Percentiles rank a stretch among this genome's conserved stretches.
These are phyloP conservation scores for Phytophthora pluvialis DNA, from an alignment of 352 stramenopile species.

Conservation along the genomic window DNA sequence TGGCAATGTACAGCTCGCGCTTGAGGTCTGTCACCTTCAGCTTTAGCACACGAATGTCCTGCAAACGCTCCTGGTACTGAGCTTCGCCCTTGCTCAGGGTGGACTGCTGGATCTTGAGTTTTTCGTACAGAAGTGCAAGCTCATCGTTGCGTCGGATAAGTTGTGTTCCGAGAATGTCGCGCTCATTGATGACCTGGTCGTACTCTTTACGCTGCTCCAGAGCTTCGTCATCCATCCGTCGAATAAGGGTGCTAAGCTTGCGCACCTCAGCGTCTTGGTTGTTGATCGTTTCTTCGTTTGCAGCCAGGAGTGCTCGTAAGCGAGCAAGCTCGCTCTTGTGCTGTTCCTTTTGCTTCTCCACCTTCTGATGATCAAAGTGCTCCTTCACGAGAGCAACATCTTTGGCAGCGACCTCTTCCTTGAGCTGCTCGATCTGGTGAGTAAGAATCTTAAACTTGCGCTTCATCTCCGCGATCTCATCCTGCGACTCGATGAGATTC, in stretches of 20 bases:
- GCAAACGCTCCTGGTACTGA: slow-evolving; percentile 93
- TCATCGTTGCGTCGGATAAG: slow-evolving; percentile 97
- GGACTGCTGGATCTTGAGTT: slow-evolving; percentile 97
- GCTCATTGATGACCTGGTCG: slow-evolving; percentile 96
- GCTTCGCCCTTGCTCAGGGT: slow-evolving; percentile 93
- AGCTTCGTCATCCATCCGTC: slow-evolving; percentile 94
- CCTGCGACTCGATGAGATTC: slow-evolving; percentile 95
- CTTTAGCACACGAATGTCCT: slow-evolving; percentile 95
- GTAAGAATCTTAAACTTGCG: slow-evolving; percentile 98
- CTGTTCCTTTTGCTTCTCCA: slow-evolving; percentile 95
- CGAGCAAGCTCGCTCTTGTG: slow-evolving; percentile 94
- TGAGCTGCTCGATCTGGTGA: slow-evolving; percentile 96
- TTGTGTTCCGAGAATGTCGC: slow-evolving; percentile 96
- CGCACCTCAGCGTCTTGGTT: slow-evolving; percentile 95
- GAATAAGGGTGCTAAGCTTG: slow-evolving; percentile 92
- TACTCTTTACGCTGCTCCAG: slow-evolving; percentile 96
- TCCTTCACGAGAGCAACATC: slow-evolving; percentile 96
- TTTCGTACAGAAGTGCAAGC: slow-evolving; percentile 97
- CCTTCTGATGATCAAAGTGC: slow-evolving; percentile 95
- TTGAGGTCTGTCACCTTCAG: slow-evolving; percentile 95
- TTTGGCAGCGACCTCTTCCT: slow-evolving; percentile 96
- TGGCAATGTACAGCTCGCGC: slow-evolving; percentile 91
- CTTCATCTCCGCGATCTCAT: slow-evolving; percentile 97
- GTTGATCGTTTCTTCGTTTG: slow-evolving; percentile 93
- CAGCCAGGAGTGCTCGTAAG: slow-evolving; percentile 85